Evolutionary conservation across 2,329 filamentous ascomycete species (phyloP), one percentile per base, ranked within the genome.

Genomic region (Corynespora cassiicola): DNA sequence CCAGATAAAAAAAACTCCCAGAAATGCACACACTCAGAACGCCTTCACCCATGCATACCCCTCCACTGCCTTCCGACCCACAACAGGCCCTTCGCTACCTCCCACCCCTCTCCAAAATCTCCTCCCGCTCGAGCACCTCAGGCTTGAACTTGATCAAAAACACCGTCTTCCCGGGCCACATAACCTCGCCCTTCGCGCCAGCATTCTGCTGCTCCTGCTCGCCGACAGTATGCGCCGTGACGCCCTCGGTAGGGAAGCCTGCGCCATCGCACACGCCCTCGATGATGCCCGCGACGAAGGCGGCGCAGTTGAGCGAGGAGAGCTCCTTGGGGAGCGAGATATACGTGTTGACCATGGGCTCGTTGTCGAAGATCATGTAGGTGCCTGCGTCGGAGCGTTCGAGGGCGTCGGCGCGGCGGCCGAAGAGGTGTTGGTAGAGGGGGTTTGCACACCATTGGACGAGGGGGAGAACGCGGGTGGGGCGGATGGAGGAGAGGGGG

Each of bases 291-390:
- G 94, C 94, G 14, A 96, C 90, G 65, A 88, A 99, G 7, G 94
- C 94, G 12, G 92, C 94, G 70, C 92, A 96, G 69, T 96, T 97
- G 61, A 99, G 78, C 79, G 94, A 88, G 71, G 82, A 90, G 88
- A 99, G 95, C 72, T 99, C 94, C 61, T 87, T 87, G 11, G 94
- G 94, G 36, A 97, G 87, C 58, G 85, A 90, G 63, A 99, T 87
- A 73, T 94, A 97, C 47, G 87, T 86, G 71, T 96, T 97, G 24
- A 97, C 92, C 33, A 97, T 78, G 15, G 94, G 94, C 67, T 97
- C 94, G 72, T 99, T 97, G 73, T 99, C 94, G 58, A 91, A 89
- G 58, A 99, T 94, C 92, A 99, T 97, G 77, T 97, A 99, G 75
- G 97, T 92, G 56, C 94, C 90, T 7, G 89, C 86, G 35, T 90